These are phyloP conservation scores for Sarocladiaceae sp. DNA, from an alignment of 2,329 filamentous ascomycete genomes.

Conservation along the genomic window DNA sequence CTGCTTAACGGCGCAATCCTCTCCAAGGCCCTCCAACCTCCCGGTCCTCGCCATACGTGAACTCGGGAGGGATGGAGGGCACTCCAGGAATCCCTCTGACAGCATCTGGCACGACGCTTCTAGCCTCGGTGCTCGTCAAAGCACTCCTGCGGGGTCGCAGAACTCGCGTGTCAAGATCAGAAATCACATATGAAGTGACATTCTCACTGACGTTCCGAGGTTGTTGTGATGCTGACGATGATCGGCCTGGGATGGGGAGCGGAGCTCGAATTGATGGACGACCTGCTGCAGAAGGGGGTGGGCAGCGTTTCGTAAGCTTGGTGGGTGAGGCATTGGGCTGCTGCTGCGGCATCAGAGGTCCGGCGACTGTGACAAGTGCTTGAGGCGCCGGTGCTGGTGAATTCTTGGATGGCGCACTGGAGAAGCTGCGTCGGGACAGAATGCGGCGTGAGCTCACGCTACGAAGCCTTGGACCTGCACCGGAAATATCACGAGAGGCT, in stretches of 20 bases:
- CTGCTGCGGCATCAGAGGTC: too few species aligned
- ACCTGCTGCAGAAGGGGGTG: constrained; percentile 1
- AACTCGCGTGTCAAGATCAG: constrained; percentile 16
- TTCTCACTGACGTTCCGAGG: constrained; percentile 15
- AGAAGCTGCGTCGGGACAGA: constrained; percentile 22
- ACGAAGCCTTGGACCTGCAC: constrained; percentile 25
- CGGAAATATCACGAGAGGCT: constrained; percentile 36
- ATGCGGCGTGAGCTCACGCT: constrained; percentile 22
- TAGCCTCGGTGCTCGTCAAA: constrained; percentile 16
- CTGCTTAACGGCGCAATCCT: constrained; percentile 21
- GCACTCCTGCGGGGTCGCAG: constrained; percentile 21
- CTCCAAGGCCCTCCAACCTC: constrained; percentile 29
- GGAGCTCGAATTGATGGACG: constrained; percentile 2
- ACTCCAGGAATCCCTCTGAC: constrained; percentile 44
- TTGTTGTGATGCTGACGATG: constrained; percentile 3
- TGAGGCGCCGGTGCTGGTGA: constrained; percentile 10
- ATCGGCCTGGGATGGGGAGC: constrained; percentile 10
- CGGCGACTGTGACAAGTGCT: constrained; percentile 1
- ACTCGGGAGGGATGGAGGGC: constrained; percentile 40
- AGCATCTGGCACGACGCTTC: constrained; percentile 36
- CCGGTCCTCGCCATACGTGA: constrained; percentile 28
- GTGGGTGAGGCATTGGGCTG: constrained; percentile 14
- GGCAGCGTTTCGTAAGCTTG: constrained; percentile 22
- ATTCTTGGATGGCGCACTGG: constrained; percentile 18
- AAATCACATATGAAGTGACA: constrained; percentile 17